These are phyloP conservation scores for Meredithiella fracta DNA, from an alignment of 2,329 filamentous ascomycete genomes.

Conservation along the genomic window DNA sequence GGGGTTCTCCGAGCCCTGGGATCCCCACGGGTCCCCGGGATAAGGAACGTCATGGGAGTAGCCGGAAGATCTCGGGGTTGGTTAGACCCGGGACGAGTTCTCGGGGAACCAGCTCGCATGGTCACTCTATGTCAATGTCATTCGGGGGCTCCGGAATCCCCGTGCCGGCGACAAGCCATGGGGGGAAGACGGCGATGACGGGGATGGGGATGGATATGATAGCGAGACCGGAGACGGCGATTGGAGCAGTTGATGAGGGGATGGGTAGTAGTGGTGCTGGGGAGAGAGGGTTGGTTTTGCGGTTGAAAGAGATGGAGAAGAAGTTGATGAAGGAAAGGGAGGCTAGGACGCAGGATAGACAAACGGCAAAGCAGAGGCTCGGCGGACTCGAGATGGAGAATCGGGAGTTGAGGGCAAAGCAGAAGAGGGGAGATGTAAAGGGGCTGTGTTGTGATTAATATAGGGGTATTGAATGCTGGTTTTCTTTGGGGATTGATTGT, in stretches of 20 bases:
- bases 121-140: constrained; percentile 3
- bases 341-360: constrained; percentile 66
- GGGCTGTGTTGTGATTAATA: neutral
- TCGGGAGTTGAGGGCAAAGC: constrained; percentile 46
- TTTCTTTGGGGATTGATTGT: too few species aligned
- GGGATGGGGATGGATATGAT: constrained; percentile 11
- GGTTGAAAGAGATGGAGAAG: constrained; percentile 73
- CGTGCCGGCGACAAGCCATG: constrained; percentile 10
- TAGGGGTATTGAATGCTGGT: neutral
- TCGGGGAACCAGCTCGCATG: constrained; percentile 17
- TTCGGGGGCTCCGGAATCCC: constrained; percentile 6
- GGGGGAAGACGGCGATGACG: constrained; percentile 10
- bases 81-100: constrained; percentile 21
- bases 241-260: constrained; percentile 13
- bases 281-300: constrained; percentile 68
- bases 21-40: constrained; percentile 38
- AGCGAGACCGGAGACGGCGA: constrained; percentile 13
- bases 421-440: constrained; percentile 27
- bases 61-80: constrained; percentile 13
- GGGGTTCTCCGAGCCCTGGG: constrained; percentile 35
- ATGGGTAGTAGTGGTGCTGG: constrained; percentile 17
- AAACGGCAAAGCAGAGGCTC: constrained; percentile 62
- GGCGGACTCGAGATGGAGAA: constrained; percentile 63
- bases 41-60: constrained; percentile 22
- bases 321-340: constrained; percentile 83